Conservation (phyloP, 2,329 filamentous ascomycete genomes). For the Paracorniculantispora psalliotae region DNA sequence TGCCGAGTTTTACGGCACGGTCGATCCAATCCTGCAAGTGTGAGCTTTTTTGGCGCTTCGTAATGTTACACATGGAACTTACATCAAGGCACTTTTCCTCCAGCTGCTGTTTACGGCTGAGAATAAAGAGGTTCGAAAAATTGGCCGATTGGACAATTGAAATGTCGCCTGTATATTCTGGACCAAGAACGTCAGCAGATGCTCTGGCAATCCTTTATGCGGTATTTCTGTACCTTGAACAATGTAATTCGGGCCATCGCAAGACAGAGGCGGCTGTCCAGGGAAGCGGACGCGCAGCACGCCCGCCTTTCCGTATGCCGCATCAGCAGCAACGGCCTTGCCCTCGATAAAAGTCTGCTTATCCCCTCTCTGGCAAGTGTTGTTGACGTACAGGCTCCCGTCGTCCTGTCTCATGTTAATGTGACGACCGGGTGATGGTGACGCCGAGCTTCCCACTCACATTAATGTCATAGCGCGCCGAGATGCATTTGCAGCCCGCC, state of each 20-base stretch:
- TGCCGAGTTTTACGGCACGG: conserved; percentile 22
- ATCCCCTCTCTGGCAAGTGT: conserved; percentile 24
- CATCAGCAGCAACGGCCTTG: conserved; percentile 23
- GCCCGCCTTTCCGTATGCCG: conserved; percentile 25
- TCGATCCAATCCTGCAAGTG: conserved; percentile 22
- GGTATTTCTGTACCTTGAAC: conserved; percentile 22
- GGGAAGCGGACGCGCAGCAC: conserved; percentile 29
- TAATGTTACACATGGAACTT: conserved; percentile 2
- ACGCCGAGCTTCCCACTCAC: conserved; percentile 16
- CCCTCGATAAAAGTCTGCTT: conserved; percentile 27
- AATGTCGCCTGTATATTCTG: conserved; percentile 28
- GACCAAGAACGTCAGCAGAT: not conserved
- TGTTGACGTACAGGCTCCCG: conserved; percentile 28
- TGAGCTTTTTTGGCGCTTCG: not conserved
- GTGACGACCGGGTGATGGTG: not conserved
- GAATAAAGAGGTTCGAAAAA: conserved; percentile 28
- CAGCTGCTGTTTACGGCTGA: conserved; percentile 26
- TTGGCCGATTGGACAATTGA: conserved; percentile 29
- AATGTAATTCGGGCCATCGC: conserved; percentile 30
- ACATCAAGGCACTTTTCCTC: conserved; percentile 25
- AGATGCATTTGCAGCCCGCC: conserved; percentile 28
- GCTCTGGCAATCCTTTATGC: too few species aligned
- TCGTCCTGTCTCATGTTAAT: conserved; percentile 20
- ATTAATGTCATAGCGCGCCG: conserved; percentile 28
- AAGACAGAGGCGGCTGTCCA: conserved; percentile 23